Conservation (phyloP, 208 protist species). For the Novymonas esmeraldas region DNA sequence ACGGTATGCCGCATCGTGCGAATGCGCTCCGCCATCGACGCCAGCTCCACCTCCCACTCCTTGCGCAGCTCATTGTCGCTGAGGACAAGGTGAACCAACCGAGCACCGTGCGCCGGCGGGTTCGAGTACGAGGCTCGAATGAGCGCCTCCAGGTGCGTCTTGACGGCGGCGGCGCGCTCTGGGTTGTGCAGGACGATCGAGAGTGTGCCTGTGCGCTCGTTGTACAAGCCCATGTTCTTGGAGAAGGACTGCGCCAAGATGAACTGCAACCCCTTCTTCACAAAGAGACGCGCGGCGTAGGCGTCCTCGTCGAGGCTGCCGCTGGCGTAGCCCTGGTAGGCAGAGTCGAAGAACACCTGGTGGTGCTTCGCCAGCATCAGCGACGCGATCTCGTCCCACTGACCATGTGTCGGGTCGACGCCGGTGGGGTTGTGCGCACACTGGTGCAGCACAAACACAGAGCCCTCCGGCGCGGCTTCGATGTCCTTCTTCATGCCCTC, state of each 20-base stretch:
- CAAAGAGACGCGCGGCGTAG: conserved; percentile 81
- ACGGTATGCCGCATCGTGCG: conserved; percentile 78
- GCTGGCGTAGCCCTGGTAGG: conserved; percentile 97
- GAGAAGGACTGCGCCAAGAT: conserved; percentile 95
- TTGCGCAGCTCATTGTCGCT: conserved; percentile 69
- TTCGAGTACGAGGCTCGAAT: conserved; percentile 95
- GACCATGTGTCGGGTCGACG: conserved; percentile 94
- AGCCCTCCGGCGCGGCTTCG: conserved; percentile 69
- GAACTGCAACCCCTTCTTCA: conserved; percentile 79
- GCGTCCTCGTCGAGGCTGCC: conserved; percentile 97
- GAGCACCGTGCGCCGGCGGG: conserved; percentile 96
- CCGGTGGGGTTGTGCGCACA: conserved; percentile 99
- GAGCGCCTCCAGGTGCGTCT: conserved; percentile 80
- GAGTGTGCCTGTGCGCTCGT: conserved; percentile 93
- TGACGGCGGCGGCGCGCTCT: conserved; percentile 54
- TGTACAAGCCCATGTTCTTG: conserved; percentile 99
- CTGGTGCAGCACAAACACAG: conserved; percentile 96
- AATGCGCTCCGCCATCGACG: conserved; percentile 86
- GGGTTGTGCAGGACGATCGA: conserved; percentile 66
- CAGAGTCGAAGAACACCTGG: conserved; percentile 96
- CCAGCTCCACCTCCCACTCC: conserved; percentile 94
- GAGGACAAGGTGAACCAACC: conserved; percentile 93
- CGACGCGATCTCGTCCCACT: conserved; percentile 96
- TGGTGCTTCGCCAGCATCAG: conserved; percentile 82
- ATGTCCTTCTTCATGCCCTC: conserved; percentile 87